Percentiles rank a stretch among this genome's conserved stretches.
Evolutionary conservation across 441 rosid genomes (phyloP).

Genomic region (Euphorbia celastroides): DNA sequence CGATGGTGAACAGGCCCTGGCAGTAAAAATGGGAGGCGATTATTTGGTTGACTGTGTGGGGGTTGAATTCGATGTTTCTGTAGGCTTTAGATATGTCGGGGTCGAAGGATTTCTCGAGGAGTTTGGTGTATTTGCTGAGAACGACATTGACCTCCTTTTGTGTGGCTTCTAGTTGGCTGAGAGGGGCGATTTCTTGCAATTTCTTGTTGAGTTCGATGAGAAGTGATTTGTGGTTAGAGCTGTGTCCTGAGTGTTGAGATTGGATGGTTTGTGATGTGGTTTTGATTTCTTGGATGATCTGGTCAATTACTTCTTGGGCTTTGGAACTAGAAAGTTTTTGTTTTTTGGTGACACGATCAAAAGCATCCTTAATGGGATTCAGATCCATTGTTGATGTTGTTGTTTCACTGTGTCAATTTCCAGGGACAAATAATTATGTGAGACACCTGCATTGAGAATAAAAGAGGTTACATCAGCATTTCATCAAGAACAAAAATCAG

Average conservation of each 20-base stretch:
- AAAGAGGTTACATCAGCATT: background rate
- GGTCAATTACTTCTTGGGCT: conserved; percentile 37
- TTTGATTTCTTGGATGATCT: conserved; percentile 29
- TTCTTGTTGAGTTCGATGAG: conserved; percentile 31
- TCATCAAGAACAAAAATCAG: background rate
- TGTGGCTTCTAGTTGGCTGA: conserved; percentile 33
- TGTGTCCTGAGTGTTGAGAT: conserved; percentile 20
- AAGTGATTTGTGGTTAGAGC: conserved; percentile 16
- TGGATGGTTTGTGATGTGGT: conserved; percentile 16
- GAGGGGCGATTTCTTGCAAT: conserved; percentile 30
- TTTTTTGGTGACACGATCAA: conserved; percentile 44
- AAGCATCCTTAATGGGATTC: conserved; percentile 40
- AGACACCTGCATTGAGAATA: conserved; percentile 15
- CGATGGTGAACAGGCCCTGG: conserved; percentile 36
- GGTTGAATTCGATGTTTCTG: conserved; percentile 37
- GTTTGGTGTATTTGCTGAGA: conserved; percentile 41
- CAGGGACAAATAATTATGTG: background rate
- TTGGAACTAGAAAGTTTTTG: conserved; percentile 38
- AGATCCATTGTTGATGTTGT: conserved; percentile 32
- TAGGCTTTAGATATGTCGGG: conserved; percentile 44
- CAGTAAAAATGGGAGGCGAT: conserved; percentile 38
- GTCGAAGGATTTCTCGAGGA: conserved; percentile 40
- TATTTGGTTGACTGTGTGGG: conserved; percentile 31
- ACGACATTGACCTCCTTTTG: conserved; percentile 38
- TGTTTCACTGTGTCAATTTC: background rate